Percentiles rank a stretch among this genome's conserved stretches.
Evolutionary conservation across 2,329 filamentous ascomycete genomes (phyloP).

Genomic region (Zasmidium cellare): DNA sequence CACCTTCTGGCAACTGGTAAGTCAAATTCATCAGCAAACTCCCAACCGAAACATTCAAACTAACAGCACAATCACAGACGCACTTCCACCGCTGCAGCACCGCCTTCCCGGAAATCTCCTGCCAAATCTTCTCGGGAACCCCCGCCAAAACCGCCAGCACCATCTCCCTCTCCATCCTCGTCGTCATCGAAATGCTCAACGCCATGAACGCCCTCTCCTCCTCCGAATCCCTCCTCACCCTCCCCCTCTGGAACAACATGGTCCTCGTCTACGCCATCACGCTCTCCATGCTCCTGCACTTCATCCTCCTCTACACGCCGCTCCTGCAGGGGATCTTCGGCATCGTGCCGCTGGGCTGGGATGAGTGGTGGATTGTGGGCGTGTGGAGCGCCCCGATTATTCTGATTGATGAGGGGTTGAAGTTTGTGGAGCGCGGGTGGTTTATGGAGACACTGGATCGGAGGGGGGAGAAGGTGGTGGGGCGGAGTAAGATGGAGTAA

Average conservation of each 20-base stretch:
- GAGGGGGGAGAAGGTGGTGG: constrained; percentile 21
- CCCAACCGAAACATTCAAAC: neutral
- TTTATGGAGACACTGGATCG: constrained; percentile 34
- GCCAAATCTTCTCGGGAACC: constrained; percentile 84
- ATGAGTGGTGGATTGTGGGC: constrained; percentile 90
- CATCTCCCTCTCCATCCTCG: constrained; percentile 83
- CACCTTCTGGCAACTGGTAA: constrained; percentile 77
- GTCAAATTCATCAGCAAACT: constrained; percentile 23
- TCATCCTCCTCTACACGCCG: constrained; percentile 87
- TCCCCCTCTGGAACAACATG: constrained; percentile 98
- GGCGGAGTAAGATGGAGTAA: too few relatives aligned
- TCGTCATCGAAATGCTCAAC: constrained; percentile 99
- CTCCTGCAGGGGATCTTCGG: constrained; percentile 86
- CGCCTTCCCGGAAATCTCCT: constrained; percentile 85
- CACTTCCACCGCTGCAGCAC: constrained; percentile 92
- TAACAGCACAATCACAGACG: constrained; percentile 43
- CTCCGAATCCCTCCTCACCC: constrained; percentile 87
- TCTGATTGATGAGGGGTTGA: constrained; percentile 85
- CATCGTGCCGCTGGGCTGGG: constrained; percentile 80
- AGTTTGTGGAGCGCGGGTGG: constrained; percentile 63
- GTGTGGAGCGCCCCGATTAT: constrained; percentile 88
- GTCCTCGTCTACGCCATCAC: constrained; percentile 94
- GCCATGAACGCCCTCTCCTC: constrained; percentile 97
- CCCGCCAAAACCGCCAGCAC: constrained; percentile 89
- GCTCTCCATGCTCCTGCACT: constrained; percentile 92